phyloP scores from a whole-genome alignment of 805 yeast genomes.

The Sungouiozyma ichnusensis region DNA sequence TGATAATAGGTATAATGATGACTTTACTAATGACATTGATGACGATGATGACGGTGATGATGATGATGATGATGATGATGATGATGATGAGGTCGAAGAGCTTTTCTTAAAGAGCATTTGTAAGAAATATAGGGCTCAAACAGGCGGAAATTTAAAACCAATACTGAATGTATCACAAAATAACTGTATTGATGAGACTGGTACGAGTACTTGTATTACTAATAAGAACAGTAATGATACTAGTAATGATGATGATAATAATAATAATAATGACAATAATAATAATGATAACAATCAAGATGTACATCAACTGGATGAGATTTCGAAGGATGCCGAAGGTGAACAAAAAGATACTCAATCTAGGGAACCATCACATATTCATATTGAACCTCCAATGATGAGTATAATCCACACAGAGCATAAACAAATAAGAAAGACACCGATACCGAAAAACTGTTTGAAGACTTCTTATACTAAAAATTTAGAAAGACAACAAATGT shows the following conservation, averaged over 20 bases:
- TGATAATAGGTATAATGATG: conserved; percentile 6
- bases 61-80: neutral
- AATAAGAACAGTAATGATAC: neutral
- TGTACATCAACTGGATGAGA: neutral
- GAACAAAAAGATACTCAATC: conserved; percentile 3
- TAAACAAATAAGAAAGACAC: conserved; percentile 7
- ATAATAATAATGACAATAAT: neutral
- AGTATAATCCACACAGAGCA: conserved; percentile 4
- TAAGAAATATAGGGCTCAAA: neutral
- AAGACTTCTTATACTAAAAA: conserved; percentile 5
- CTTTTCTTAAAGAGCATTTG: neutral
- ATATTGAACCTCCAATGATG: conserved; percentile 6
- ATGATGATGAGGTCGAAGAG: conserved; percentile 1
- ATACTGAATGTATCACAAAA: conserved; percentile 1
- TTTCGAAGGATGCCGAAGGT: too few species aligned
- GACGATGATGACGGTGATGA: neutral
- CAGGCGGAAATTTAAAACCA: conserved; percentile 1
- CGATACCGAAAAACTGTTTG: conserved; percentile 5
- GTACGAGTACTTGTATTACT: too few species aligned
- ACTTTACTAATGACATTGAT: neutral
- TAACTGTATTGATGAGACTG: too few species aligned
- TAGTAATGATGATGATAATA: neutral
- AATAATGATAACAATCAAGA: neutral
- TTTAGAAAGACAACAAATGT: conserved; percentile 2
- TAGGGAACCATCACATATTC: conserved; percentile 4